Conservation (phyloP, 345 rosid genomes). For the Hevea brasiliensis region DNA sequence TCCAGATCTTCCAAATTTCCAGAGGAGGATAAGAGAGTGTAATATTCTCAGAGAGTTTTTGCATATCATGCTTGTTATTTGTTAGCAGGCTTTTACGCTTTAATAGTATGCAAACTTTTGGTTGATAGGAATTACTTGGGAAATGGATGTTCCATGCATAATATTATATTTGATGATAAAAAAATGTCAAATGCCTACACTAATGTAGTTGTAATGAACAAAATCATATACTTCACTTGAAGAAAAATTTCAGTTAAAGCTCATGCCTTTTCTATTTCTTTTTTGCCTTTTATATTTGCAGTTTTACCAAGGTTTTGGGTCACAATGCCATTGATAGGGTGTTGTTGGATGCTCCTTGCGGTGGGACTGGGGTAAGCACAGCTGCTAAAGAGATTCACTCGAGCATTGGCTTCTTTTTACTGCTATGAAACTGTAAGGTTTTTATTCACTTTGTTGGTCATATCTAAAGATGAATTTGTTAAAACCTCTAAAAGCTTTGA, state of each 20-base stretch:
- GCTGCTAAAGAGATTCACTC: neutral
- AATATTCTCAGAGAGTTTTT: slow-evolving; percentile 9
- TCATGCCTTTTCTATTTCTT: neutral
- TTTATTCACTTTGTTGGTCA: slow-evolving; percentile 37
- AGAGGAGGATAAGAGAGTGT: slow-evolving; percentile 86
- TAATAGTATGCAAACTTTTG: neutral
- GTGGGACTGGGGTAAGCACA: slow-evolving; percentile 91
- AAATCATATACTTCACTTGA: neutral
- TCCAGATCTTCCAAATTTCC: slow-evolving; percentile 59
- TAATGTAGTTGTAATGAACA: neutral
- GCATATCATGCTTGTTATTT: neutral
- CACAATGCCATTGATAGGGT: slow-evolving; percentile 10
- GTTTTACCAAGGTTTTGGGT: slow-evolving; percentile 17
- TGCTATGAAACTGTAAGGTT: slow-evolving; percentile 18
- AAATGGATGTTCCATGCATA: neutral
- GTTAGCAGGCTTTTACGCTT: too few relatives aligned
- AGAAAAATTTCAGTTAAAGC: neutral
- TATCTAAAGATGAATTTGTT: slow-evolving; percentile 89
- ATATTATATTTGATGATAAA: neutral
- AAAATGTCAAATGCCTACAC: neutral
- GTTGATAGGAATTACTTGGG: neutral
- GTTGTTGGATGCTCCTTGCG: slow-evolving; percentile 89
- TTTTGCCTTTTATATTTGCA: neutral
- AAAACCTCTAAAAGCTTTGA: slow-evolving; percentile 80
- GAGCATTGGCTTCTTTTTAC: neutral